Conservation (phyloP, 176 grass and related monocot species). For the Paspalum vaginatum region DNA sequence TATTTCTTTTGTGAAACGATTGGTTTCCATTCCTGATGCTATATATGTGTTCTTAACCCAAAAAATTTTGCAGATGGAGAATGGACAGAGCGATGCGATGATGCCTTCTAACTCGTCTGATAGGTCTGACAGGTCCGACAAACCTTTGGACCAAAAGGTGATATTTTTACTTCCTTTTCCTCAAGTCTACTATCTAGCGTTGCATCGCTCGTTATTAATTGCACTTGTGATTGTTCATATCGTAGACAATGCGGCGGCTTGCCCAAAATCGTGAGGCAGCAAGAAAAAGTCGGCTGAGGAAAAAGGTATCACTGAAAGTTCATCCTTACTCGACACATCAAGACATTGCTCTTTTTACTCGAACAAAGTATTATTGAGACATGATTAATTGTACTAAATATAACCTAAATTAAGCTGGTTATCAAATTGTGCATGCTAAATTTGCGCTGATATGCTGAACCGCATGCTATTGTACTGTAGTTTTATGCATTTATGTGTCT, state of each 20-base stretch:
- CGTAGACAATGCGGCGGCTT: slow-evolving; percentile 58
- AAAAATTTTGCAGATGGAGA: slow-evolving; percentile 51
- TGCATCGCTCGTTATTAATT: slow-evolving; percentile 16
- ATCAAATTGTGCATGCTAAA: background rate
- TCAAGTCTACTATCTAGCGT: background rate
- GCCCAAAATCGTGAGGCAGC: slow-evolving; percentile 82
- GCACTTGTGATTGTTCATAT: background rate
- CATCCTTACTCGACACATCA: background rate
- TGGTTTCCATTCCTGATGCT: background rate
- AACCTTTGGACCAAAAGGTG: slow-evolving; percentile 78
- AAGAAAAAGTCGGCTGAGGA: slow-evolving; percentile 73
- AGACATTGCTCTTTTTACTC: background rate
- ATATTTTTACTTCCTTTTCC: background rate
- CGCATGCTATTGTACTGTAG: background rate
- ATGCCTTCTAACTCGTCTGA: slow-evolving; percentile 70
- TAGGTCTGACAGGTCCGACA: slow-evolving; percentile 65
- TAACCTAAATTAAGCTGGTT: background rate
- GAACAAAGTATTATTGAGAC: background rate
- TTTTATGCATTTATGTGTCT: background rate
- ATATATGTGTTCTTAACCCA: background rate
- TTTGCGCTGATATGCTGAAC: background rate
- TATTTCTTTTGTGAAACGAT: background rate
- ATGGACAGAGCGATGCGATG: slow-evolving; percentile 36
- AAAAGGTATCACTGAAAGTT: slow-evolving; percentile 52
- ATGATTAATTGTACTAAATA: background rate